A percentile compares a stretch with the other conserved stretches of the same genome.
Conservation (phyloP, 1,139 yeast species). For the Suhomyces kunorum region DNA sequence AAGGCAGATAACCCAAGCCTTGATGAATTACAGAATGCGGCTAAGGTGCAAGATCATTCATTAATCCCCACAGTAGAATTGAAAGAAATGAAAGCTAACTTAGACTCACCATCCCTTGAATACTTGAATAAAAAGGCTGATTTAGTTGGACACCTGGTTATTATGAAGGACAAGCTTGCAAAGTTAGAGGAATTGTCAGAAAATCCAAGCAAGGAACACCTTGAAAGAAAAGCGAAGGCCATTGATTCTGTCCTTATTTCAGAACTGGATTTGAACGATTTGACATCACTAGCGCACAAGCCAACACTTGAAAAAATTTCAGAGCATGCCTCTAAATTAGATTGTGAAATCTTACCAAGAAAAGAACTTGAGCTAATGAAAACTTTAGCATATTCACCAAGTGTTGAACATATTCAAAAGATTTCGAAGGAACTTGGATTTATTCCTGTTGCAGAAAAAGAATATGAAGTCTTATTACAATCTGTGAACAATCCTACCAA, state of each 20-base stretch:
- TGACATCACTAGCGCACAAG: constrained; percentile 16
- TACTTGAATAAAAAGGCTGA: constrained; percentile 23
- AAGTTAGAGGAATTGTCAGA: constrained; percentile 14
- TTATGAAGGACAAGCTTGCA: constrained; percentile 5
- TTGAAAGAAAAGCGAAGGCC: constrained; percentile 20
- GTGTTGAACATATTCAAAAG: constrained; percentile 25
- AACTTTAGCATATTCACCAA: constrained; percentile 26
- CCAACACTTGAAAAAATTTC: constrained; percentile 13
- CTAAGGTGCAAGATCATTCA: constrained; percentile 8
- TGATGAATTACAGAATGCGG: constrained; percentile 16
- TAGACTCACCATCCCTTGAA: constrained; percentile 20
- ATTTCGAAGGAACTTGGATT: constrained; percentile 16
- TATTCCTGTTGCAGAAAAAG: constrained; percentile 14
- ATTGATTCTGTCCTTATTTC: constrained; percentile 23
- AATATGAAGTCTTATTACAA: constrained; percentile 18
- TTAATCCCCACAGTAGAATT: constrained; percentile 4
- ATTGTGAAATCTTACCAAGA: constrained; percentile 20
- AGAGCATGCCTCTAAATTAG: constrained; percentile 12
- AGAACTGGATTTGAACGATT: constrained; percentile 20
- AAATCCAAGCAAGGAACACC: constrained; percentile 23
- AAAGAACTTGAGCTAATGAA: constrained; percentile 13
- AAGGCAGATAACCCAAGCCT: constrained; percentile 20
- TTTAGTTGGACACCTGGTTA: constrained; percentile 2
- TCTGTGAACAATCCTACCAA: constrained; percentile 16
- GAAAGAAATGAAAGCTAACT: constrained; percentile 6